Evolutionary conservation across 2,329 filamentous ascomycete species (phyloP).

Genomic region (Uncinocarpus reesii): DNA sequence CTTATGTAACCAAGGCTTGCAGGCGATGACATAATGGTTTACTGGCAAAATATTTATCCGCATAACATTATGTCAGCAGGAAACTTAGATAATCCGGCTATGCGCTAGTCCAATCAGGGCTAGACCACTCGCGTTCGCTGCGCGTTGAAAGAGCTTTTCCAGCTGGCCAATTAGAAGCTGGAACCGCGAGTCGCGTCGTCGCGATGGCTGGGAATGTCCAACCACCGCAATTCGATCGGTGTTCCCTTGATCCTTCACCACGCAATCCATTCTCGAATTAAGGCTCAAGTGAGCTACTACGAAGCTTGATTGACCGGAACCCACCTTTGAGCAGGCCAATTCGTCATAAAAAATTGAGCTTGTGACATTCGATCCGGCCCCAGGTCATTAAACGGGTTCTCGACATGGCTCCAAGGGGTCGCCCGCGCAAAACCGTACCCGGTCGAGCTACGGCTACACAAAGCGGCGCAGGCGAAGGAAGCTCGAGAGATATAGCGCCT

Average conservation of each 20-base stretch:
- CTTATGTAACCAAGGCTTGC: too few species aligned
- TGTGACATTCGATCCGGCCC: too few species aligned
- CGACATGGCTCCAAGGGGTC: slow-evolving; percentile 16
- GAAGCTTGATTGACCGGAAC: neutral
- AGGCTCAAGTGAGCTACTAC: neutral
- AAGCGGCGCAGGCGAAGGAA: slow-evolving; percentile 12
- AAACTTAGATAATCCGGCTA: neutral
- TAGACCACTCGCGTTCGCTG: slow-evolving; percentile 12
- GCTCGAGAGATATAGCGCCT: slow-evolving; percentile 1
- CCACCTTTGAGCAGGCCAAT: neutral
- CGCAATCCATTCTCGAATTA: neutral
- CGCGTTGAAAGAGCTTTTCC: slow-evolving; percentile 4
- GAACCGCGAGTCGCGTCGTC: slow-evolving; percentile 8
- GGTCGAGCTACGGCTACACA: slow-evolving; percentile 7
- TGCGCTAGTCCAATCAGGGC: slow-evolving; percentile 9
- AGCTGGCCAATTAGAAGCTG: slow-evolving; percentile 6
- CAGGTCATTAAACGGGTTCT: too few species aligned
- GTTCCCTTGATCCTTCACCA: neutral
- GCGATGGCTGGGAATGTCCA: slow-evolving; percentile 10
- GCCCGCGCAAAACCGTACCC: slow-evolving; percentile 11
- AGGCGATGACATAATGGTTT: neutral
- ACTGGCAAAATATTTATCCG: neutral
- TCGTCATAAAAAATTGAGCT: too few species aligned
- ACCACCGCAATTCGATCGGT: slow-evolving; percentile 6
- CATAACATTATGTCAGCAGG: neutral